Percentiles rank a stretch among this genome's conserved stretches.
Evolutionary conservation across 2,329 filamentous ascomycete genomes (phyloP).

Genomic region (Exophiala sideris): DNA sequence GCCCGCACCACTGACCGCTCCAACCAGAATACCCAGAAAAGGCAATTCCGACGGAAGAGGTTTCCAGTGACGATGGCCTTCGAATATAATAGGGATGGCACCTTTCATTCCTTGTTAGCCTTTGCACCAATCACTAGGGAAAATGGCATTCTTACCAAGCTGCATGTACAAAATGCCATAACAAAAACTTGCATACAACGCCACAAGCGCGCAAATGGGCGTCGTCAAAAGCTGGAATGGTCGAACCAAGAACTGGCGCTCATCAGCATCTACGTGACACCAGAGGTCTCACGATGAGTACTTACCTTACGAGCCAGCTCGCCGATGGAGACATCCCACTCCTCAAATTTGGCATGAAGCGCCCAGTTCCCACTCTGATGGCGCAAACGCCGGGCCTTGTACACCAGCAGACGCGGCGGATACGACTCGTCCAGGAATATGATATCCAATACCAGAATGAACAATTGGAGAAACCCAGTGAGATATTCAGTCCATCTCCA

Average conservation of each 20-base stretch:
- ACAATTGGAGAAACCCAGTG: slow-evolving; percentile 60
- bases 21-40: slow-evolving; percentile 50
- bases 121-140: too few relatives aligned
- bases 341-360: slow-evolving; percentile 42
- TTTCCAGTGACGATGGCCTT: slow-evolving; percentile 45
- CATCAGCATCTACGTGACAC: too few relatives aligned
- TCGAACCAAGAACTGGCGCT: slow-evolving; percentile 51
- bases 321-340: slow-evolving; percentile 38
- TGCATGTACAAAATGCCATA: slow-evolving; percentile 49
- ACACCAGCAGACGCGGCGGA: slow-evolving; percentile 50
- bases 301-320: slow-evolving; percentile 42
- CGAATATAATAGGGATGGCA: slow-evolving; percentile 52
- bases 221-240: slow-evolving; percentile 49
- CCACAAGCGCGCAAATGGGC: slow-evolving; percentile 48
- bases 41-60: slow-evolving; percentile 46
- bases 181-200: slow-evolving; percentile 46
- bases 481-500: slow-evolving; percentile 70
- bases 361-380: slow-evolving; percentile 48
- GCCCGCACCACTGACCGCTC: slow-evolving; percentile 38
- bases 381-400: slow-evolving; percentile 47
- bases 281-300: slow-evolving; percentile 21
- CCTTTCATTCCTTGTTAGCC: slow-evolving; percentile 26
- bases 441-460: slow-evolving; percentile 54
- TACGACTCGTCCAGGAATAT: slow-evolving; percentile 59
- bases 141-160: slow-evolving; percentile 30